Percentiles rank a stretch among this genome's conserved stretches.
phyloP scores from a whole-genome alignment of 2,329 filamentous ascomycete species.

The Diplocarpon rosae region DNA sequence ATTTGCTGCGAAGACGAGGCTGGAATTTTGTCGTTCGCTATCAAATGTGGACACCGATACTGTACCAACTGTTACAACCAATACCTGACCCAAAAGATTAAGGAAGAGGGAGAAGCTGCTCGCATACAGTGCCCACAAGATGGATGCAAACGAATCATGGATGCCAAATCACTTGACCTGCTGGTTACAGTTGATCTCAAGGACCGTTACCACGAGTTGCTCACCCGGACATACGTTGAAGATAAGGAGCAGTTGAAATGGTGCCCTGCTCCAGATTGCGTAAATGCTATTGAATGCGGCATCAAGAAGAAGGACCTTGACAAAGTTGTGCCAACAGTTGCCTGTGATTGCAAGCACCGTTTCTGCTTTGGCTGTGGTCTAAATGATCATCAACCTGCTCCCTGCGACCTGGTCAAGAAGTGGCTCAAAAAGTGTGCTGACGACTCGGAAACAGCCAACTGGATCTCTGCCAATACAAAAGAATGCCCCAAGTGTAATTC shows the following conservation, averaged over 20 bases:
- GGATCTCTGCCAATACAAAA: slow-evolving; percentile 98
- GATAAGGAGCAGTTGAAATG: slow-evolving; percentile 93
- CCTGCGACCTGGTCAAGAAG: slow-evolving; percentile 80
- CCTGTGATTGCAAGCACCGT: slow-evolving; percentile 70
- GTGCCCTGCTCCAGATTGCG: slow-evolving; percentile 96
- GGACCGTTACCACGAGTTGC: slow-evolving; percentile 66
- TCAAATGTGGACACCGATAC: slow-evolving; percentile 91
- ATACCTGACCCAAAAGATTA: slow-evolving; percentile 86
- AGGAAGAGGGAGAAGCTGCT: slow-evolving; percentile 88
- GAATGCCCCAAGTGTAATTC: slow-evolving; percentile 94
- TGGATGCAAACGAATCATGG: slow-evolving; percentile 79
- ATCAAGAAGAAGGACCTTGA: slow-evolving; percentile 82
- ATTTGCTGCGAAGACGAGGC: slow-evolving; percentile 90
- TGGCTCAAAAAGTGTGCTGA: slow-evolving; percentile 99
- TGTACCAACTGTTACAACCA: slow-evolving; percentile 88
- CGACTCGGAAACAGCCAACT: slow-evolving; percentile 96
- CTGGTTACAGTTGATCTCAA: slow-evolving; percentile 50
- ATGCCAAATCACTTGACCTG: slow-evolving; percentile 76
- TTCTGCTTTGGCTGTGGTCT: slow-evolving; percentile 95
- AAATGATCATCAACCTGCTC: slow-evolving; percentile 84
- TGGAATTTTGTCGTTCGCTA: slow-evolving; percentile 72
- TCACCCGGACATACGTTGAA: slow-evolving; percentile 92
- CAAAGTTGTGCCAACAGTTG: slow-evolving; percentile 79
- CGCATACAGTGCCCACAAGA: slow-evolving; percentile 88
- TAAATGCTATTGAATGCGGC: slow-evolving; percentile 79